These are phyloP conservation scores for Cladosporium sp. DNA, from an alignment of 2,329 filamentous ascomycete species.

Conservation along the genomic window DNA sequence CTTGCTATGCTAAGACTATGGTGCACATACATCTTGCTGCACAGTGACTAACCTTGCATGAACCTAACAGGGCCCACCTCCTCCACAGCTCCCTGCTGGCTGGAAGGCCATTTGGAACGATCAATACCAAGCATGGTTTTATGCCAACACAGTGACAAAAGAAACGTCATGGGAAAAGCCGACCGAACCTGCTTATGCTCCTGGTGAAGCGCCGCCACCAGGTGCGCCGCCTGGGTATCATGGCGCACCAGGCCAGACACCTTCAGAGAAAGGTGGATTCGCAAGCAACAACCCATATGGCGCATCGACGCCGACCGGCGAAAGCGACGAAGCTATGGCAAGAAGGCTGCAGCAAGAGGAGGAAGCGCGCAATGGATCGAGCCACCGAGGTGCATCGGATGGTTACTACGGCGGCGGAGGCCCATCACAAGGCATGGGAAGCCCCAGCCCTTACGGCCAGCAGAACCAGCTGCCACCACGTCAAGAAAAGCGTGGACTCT, in stretches of 20 bases:
- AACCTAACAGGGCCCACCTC: conserved; percentile 46
- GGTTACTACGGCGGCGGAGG: background rate
- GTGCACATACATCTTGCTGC: background rate
- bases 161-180: conserved; percentile 88
- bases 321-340: conserved; percentile 47
- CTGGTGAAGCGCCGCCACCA: conserved; percentile 41
- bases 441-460: conserved; percentile 29
- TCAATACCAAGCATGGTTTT: conserved; percentile 91
- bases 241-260: conserved; percentile 27
- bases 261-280: conserved; percentile 39
- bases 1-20: conserved; percentile 20
- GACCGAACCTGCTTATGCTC: conserved; percentile 60
- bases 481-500: conserved; percentile 41
- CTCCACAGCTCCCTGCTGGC: conserved; percentile 65
- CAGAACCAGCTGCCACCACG: conserved; percentile 29
- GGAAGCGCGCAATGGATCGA: conserved; percentile 22
- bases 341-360: conserved; percentile 80
- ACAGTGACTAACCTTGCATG: conserved; percentile 12
- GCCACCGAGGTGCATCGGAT: conserved; percentile 19
- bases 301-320: background rate
- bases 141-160: conserved; percentile 83
- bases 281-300: conserved; percentile 72
- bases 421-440: background rate
- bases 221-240: conserved; percentile 51
- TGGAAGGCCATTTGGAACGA: conserved; percentile 85